Evolutionary conservation across 805 yeast species (phyloP), one percentile per base, ranked within the genome.

Genomic region (Saturnispora halmiae): DNA sequence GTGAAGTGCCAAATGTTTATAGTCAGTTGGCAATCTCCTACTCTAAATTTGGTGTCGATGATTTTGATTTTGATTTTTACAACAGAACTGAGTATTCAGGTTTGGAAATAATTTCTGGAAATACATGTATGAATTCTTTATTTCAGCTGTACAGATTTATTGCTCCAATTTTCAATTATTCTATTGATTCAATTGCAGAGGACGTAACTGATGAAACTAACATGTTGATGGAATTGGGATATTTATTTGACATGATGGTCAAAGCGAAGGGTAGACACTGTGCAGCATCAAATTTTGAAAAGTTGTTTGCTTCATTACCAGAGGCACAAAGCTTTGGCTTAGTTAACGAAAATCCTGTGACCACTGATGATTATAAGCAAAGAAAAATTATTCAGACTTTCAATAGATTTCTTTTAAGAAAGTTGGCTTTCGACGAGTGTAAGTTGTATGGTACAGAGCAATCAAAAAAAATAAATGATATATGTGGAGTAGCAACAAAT

Each of bases 31-130:
- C 80, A 45, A 83, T 90, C 40, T 72, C 80, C 31, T 90, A 88
- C 59, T 82, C 94, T 42, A 79, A 75, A 51, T 90, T 86, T 59
- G 98, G 98, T 21, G 87, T 92, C 24, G 86, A 82, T 50, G 96
- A 87, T 58, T 92, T 92, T 61, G 96, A 90, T 62, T 90, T 92
- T 56, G 79, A 74, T 40, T 81, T 78, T 51, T 90, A 82, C 65
- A 90, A 90, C 55, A 67, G 69, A 30, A 82, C 96, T 0, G 46
- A 54, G 1, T 79, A 67, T 41, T 75, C 96, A 2, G 96, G 97
- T 0, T 66, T 90, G n/a, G 97, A 92, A 58, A 80, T 87, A 8
- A 92, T 87, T 53, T 70, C 82, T 9, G 84, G 81, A 39, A 84
- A 83, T 51, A 72, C 92, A 0, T 79, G 77, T 52, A 75, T 82